Conservation (phyloP, 176 grass and related monocot genomes). For the Tillandsia fasciculata region DNA sequence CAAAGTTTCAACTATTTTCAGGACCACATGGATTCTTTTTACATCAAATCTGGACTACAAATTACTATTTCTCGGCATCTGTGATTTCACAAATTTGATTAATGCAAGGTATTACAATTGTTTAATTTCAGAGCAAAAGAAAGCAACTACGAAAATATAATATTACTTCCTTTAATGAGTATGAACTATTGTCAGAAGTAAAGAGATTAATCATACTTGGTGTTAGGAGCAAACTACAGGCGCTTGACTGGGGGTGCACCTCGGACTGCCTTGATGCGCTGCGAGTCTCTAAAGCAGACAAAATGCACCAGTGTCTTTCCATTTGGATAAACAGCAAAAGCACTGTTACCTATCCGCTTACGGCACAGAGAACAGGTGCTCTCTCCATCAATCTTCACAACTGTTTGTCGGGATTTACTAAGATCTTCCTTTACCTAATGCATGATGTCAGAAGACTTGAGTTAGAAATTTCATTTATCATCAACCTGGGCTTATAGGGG, state of each 20-base stretch:
- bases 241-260: constrained; percentile 42
- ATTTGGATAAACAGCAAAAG: constrained; percentile 97
- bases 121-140: too few relatives aligned
- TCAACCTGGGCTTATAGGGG: constrained; percentile 1
- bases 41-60: background rate
- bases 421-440: constrained; percentile 84
- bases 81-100: too few relatives aligned
- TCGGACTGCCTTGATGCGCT: constrained; percentile 70
- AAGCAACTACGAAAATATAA: too few relatives aligned
- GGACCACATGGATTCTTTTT: background rate
- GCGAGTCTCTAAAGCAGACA: constrained; percentile 95
- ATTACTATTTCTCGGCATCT: background rate
- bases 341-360: constrained; percentile 85
- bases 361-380: constrained; percentile 85
- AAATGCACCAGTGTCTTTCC: constrained; percentile 90
- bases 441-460: constrained; percentile 1
- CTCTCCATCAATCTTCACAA: constrained; percentile 84
- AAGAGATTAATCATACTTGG: background rate
- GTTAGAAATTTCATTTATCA: constrained; percentile 1
- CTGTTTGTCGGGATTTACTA: constrained; percentile 59
- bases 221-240: constrained; percentile 21
- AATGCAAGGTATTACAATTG: too few relatives aligned
- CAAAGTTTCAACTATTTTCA: background rate
- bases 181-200: background rate
- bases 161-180: background rate